Percentiles rank a stretch among this genome's conserved stretches.
phyloP scores from a whole-genome alignment of 495 filamentous ascomycete species.

The Podospora comata region DNA sequence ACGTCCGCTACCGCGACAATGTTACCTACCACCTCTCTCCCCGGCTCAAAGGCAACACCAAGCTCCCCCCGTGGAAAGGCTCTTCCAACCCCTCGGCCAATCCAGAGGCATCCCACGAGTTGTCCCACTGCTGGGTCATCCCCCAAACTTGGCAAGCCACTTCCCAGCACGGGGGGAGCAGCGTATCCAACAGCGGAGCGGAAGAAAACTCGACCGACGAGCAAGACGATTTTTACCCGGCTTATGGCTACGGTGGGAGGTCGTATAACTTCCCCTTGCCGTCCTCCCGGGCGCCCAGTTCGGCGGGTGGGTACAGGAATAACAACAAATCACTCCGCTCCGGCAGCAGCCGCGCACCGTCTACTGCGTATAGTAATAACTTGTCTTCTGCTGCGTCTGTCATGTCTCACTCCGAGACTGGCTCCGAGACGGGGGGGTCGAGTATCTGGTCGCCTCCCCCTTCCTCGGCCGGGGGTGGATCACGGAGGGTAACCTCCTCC shows the following conservation, averaged over 20 bases:
- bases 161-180: slow-evolving; percentile 18
- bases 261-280: slow-evolving; percentile 37
- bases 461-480: background rate
- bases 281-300: slow-evolving; percentile 29
- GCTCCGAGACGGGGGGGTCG: background rate
- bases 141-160: slow-evolving; percentile 43
- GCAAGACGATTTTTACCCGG: slow-evolving; percentile 6
- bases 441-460: background rate
- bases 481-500: background rate
- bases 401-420: background rate
- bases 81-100: slow-evolving; percentile 24
- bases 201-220: slow-evolving; percentile 33
- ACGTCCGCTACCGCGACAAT: slow-evolving; percentile 55
- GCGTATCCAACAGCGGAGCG: slow-evolving; percentile 24
- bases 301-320: slow-evolving; percentile 20
- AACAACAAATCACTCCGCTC: slow-evolving; percentile 26
- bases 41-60: slow-evolving; percentile 48
- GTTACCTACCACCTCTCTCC: slow-evolving; percentile 65
- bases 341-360: slow-evolving; percentile 24
- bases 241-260: background rate
- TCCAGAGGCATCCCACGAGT: slow-evolving; percentile 52
- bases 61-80: slow-evolving; percentile 58
- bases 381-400: slow-evolving; percentile 17
- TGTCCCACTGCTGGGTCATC: slow-evolving; percentile 60
- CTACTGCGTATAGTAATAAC: slow-evolving; percentile 21